Percentiles rank a stretch among this genome's conserved stretches.
phyloP scores from a whole-genome alignment of 306 rosid species.

The Nissolia schottii region DNA sequence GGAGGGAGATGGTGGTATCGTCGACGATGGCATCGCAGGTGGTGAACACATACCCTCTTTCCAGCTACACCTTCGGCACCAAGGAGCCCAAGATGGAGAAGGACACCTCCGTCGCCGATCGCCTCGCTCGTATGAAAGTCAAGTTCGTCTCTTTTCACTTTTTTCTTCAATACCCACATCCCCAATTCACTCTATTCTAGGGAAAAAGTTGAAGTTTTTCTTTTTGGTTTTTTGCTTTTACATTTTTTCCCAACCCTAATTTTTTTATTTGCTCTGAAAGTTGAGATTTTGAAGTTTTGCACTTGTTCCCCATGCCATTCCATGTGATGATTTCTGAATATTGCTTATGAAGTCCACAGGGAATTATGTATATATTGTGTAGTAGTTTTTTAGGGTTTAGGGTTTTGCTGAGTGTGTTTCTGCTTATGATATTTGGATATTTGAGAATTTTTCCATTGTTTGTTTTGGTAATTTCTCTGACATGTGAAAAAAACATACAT shows the following conservation, averaged over 20 bases:
- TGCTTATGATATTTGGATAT: background rate
- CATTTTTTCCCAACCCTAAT: too few species aligned
- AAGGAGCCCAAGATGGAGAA: constrained; percentile 85
- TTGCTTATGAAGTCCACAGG: too few species aligned
- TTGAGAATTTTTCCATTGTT: background rate
- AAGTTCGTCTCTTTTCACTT: constrained; percentile 33
- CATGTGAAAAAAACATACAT: too few species aligned
- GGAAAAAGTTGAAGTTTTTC: background rate
- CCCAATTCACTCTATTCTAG: background rate
- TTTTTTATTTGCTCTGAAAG: background rate
- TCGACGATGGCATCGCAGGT: constrained; percentile 48
- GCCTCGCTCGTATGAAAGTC: constrained; percentile 87
- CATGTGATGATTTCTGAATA: too few species aligned
- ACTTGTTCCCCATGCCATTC: too few species aligned
- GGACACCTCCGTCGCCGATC: constrained; percentile 81
- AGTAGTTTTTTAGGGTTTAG: too few species aligned
- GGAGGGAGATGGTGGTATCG: constrained; percentile 30
- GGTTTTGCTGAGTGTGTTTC: too few species aligned
- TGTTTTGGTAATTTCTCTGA: too few species aligned
- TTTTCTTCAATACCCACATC: background rate
- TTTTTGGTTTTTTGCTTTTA: background rate
- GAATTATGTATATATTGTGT: too few species aligned
- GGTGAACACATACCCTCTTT: constrained; percentile 71
- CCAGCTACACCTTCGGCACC: constrained; percentile 76
- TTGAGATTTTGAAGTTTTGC: background rate